These are phyloP conservation scores for Aspergillus clavatus DNA, from an alignment of 2,329 filamentous ascomycete genomes.

Conservation along the genomic window DNA sequence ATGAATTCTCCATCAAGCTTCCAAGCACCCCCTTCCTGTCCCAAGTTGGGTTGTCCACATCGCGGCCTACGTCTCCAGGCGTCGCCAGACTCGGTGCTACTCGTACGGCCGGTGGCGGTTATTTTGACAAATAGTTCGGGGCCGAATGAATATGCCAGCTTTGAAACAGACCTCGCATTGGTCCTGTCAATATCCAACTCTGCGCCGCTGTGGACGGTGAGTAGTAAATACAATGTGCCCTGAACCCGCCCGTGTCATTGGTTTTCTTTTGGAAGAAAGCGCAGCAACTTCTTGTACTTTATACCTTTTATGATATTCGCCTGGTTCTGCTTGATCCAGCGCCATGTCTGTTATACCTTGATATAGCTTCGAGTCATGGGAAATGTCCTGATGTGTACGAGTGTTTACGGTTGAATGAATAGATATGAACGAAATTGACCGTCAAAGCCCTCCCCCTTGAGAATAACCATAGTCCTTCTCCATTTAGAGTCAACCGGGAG, in stretches of 20 bases:
- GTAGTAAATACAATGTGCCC: slow-evolving; percentile 19
- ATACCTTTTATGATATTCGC: background rate
- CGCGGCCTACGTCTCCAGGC: slow-evolving; percentile 49
- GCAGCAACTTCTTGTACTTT: background rate
- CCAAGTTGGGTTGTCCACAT: slow-evolving; percentile 49
- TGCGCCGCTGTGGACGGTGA: slow-evolving; percentile 5
- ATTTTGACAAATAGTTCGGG: slow-evolving; percentile 35
- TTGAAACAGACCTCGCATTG: slow-evolving; percentile 11
- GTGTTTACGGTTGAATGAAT: background rate
- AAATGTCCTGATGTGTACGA: background rate
- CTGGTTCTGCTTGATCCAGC: background rate
- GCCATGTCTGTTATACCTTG: background rate
- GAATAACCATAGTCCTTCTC: background rate
- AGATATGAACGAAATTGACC: background rate
- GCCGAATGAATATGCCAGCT: slow-evolving; percentile 20
- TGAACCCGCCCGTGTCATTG: slow-evolving; percentile 3
- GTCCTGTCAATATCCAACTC: slow-evolving; percentile 10
- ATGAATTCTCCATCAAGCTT: slow-evolving; percentile 45
- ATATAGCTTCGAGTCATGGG: background rate
- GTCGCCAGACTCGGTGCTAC: slow-evolving; percentile 40
- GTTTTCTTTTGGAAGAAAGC: slow-evolving; percentile 2
- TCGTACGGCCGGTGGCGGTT: slow-evolving; percentile 32
- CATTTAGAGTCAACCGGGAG: background rate
- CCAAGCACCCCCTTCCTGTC: slow-evolving; percentile 45
- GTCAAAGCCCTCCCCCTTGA: background rate